Conservation (phyloP, 352 stramenopile genomes). For the Phytopythium litorale region DNA sequence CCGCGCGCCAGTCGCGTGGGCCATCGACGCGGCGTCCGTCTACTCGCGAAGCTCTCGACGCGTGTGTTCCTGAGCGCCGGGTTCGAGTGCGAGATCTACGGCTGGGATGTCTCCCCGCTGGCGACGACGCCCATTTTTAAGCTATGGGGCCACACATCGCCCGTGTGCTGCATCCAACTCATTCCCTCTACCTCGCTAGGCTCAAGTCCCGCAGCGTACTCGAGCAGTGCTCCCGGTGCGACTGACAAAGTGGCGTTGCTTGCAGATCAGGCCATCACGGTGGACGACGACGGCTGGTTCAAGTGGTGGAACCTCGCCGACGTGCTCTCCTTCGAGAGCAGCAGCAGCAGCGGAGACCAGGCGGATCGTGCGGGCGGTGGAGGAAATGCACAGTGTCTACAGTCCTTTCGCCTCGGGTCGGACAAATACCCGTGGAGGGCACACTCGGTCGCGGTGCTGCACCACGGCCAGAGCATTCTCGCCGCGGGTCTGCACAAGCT, state of each 20-base stretch:
- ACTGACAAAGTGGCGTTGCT: constrained; percentile 28
- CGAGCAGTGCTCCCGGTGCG: constrained; percentile 2
- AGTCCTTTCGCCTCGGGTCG: constrained; percentile 66
- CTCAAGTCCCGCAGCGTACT: background rate
- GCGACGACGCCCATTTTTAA: constrained; percentile 62
- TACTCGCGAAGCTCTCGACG: constrained; percentile 57
- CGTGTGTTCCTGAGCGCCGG: constrained; percentile 72
- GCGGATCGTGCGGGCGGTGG: background rate
- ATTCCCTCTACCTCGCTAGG: constrained; percentile 33
- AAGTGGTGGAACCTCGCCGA: constrained; percentile 78
- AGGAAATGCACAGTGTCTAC: constrained; percentile 33
- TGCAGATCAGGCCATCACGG: constrained; percentile 64
- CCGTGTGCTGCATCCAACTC: constrained; percentile 65
- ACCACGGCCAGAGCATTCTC: constrained; percentile 58
- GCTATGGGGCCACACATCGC: constrained; percentile 60
- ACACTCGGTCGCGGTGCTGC: constrained; percentile 55
- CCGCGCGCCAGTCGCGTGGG: constrained; percentile 43
- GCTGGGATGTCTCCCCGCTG: constrained; percentile 65
- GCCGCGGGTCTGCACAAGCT: constrained; percentile 62
- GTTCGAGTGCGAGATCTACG: constrained; percentile 73
- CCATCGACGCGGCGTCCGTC: constrained; percentile 56
- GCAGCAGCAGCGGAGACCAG: constrained; percentile 26
- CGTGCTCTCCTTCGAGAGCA: constrained; percentile 62
- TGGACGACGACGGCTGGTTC: constrained; percentile 81
- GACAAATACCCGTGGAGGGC: constrained; percentile 69